These are phyloP conservation scores for bread wheat (Triticum aestivum) DNA, from an alignment of 176 grass and related monocot species.

Conservation along the genomic window IWGSC_CS_RefSeq_v2.1 NC_057813.1:649630017-649630516, in stretches of 20 bases:
- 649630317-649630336: no score
- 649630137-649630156: conserved; percentile 35
- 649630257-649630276: no score
- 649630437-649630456: conserved; percentile 39
- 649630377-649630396: no score
- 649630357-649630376: no score
- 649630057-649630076: conserved; percentile 16
- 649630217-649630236: no score
- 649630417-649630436: conserved; percentile 54
- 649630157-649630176: no score
- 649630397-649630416: conserved; percentile 65
- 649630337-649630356: no score
- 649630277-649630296: no score
- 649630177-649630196: no score
- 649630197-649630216: no score
- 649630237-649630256: no score
- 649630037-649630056: conserved; percentile 40
- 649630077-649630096: conserved; percentile 44
- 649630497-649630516: conserved; percentile 53
- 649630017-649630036: conserved; percentile 48
- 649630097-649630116: conserved; percentile 42
- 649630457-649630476: conserved; percentile 34
- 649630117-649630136: conserved; percentile 41
- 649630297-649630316: no score
- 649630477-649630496: conserved; percentile 26